Base-by-base conservation (phyloP, 169 alveolate species). In the Babesia divergens region DNA sequence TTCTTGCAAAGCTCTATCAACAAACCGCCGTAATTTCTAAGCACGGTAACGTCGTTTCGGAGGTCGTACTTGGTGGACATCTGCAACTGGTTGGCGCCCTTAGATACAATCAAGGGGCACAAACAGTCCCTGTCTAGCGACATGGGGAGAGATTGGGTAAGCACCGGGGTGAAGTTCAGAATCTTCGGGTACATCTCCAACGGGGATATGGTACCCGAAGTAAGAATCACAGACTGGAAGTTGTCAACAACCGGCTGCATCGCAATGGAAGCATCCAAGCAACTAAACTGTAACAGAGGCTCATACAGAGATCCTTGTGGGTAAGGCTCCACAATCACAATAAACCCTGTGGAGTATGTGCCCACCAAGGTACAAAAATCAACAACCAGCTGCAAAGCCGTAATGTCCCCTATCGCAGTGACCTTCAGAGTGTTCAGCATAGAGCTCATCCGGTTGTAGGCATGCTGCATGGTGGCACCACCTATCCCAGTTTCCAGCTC, bases 121-220 rank as follows among this genome's bases (percentile, higher is more conserved):
- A 96, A 82, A 82, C 99, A 94, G 52, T 94, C 93, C 24, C 99
- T 74, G 40, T 96, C 98, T 66, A 95, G 90, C 0, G 98, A 91
- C 91, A 96, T 94, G 26, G 96, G 94, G 58, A 95, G 91, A 38
- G 98, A 94, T 72, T 92, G 96, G 32, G 97, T 93, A 14, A 94
- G 82, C 40, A 94, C 96, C 0, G 99, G 98, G 64, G 90, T 86
- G 81, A 97, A 96, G 68, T 95, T 93, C 32, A 96, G 85, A 20
- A 97, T 75, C 44, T 94, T 93, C 0, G 99, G 98, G 82, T 96
- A 97, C 50, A 96, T 86, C 56, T 96, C 98, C 52, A 97, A 76
- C 0, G 99, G 99, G 16, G 99, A 95, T 37, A 97, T 94, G 5
- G 99, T 97, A 1, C 99, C 99, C 34, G 98, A 94, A 11, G 99